A percentile compares a stretch with the other conserved stretches of the same genome.
Evolutionary conservation across 108 stramenopile genomes (phyloP).

Genomic region (Fistulifera pelliculosa): DNA sequence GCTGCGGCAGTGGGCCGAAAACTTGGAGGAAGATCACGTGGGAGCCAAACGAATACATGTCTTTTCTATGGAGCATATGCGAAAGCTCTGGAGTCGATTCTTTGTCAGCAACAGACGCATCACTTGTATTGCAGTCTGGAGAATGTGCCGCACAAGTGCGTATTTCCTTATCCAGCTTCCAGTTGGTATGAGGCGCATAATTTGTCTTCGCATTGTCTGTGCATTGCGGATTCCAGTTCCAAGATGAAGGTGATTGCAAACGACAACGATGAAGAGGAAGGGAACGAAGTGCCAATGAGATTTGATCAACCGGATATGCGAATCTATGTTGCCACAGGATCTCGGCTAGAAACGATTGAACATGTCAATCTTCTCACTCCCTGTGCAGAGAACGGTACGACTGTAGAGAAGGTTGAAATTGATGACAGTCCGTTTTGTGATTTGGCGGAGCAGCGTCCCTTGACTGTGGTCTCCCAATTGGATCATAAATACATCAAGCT

Average conservation of each 20-base stretch:
- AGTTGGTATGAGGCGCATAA: conserved; percentile 9
- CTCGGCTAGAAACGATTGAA: neutral
- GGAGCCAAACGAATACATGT: conserved; percentile 24
- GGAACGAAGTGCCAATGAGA: neutral
- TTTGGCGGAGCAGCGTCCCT: too few relatives aligned
- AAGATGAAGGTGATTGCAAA: neutral
- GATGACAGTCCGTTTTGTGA: neutral
- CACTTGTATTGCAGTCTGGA: conserved; percentile 12
- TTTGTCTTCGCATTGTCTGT: conserved; percentile 44
- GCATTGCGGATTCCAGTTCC: conserved; percentile 38
- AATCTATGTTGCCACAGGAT: neutral
- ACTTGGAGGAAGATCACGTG: conserved; percentile 4
- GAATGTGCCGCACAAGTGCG: conserved; percentile 48
- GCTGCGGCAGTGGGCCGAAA: too few relatives aligned
- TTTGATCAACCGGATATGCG: neutral
- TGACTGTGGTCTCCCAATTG: too few relatives aligned
- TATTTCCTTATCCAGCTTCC: conserved; percentile 31
- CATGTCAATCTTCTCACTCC: too few relatives aligned
- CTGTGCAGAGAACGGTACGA: neutral
- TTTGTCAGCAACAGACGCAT: conserved; percentile 12
- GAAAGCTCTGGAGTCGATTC: conserved; percentile 15
- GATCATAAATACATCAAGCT: too few relatives aligned
- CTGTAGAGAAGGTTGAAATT: neutral
- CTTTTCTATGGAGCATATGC: conserved; percentile 66
- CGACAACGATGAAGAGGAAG: neutral